Percentiles rank a stretch among this genome's conserved stretches.
Evolutionary conservation across 2,329 filamentous ascomycete species (phyloP).

Genomic region (Sporothrix brunneoviolacea): DNA sequence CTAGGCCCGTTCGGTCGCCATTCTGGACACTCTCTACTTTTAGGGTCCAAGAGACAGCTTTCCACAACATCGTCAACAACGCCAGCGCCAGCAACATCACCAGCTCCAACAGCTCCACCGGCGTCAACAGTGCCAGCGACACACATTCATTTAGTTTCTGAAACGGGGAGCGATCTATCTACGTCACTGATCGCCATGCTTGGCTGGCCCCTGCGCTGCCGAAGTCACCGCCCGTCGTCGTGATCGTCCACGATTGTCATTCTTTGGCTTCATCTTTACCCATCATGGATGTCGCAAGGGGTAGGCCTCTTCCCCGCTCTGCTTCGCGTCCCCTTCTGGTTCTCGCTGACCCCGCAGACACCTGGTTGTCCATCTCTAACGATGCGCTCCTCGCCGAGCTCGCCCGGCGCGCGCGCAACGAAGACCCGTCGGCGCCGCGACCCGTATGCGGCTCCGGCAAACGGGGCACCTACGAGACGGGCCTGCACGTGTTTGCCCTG

Average conservation of each 20-base stretch:
- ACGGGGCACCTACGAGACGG: slow-evolving; percentile 55
- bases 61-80: too few species aligned
- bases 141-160: too few species aligned
- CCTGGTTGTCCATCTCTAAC: slow-evolving; percentile 30
- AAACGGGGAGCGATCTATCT: not conserved
- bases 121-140: too few species aligned
- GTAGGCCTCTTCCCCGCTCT: not conserved
- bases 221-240: not conserved
- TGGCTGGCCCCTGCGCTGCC: not conserved
- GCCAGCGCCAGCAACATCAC: too few species aligned
- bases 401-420: slow-evolving; percentile 35
- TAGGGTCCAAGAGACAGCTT: too few species aligned
- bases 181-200: not conserved
- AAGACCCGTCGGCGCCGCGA: slow-evolving; percentile 28
- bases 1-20: too few species aligned
- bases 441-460: slow-evolving; percentile 48
- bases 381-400: slow-evolving; percentile 47
- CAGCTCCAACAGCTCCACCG: too few species aligned
- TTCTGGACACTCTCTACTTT: too few species aligned
- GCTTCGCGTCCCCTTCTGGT: not conserved
- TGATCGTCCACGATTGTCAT: not conserved
- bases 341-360: not conserved
- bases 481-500: slow-evolving; percentile 60
- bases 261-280: too few species aligned
- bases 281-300: too few species aligned